Evolutionary conservation across 1,139 yeast species (phyloP), one percentile per base, ranked within the genome.

Genomic region (Geotrichum europaeum): DNA sequence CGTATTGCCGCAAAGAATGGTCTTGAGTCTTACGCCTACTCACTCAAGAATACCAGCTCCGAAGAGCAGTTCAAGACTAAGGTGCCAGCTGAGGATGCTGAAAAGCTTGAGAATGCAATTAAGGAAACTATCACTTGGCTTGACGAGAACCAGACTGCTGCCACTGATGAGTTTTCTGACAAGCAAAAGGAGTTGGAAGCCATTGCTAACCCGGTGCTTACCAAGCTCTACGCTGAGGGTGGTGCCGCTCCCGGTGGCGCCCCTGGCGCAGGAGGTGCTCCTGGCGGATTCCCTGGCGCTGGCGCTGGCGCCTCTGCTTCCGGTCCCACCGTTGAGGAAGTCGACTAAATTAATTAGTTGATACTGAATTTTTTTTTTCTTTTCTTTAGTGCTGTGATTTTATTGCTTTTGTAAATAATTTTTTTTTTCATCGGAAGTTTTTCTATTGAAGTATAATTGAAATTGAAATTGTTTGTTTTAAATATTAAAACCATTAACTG

Each of bases 131-230:
- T 89, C 73, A 81, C 84, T 68, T 89, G 96, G 96, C 85, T 89
- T 79, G 96, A 89, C 79, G 79, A 82, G 76, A 87, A 88, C 85
- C 88, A 85, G 76, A 84, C 96, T 71, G 96, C 94, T 72, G 78
- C 95, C 70, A 83, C 86, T 72, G 96, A 89, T 76, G 96, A 89
- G 82, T 89, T 77, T 79, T 80, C 84, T 73, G 95, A 87, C 81
- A 84, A 86, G 82, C 94, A 89, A 83, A 89, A 89, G 88, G 96
- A 89, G 80, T 87, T 89, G 76, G 96, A 89, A 83, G 88, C 85
- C 69, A 83, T 86, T 79, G 92, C 96, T 71, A 89, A 89, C 89
- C 96, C 96, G 78, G 86, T 89, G 82, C 85, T 89, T 88, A 81
- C 90, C 76, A 88, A 89, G 84, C 88, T 91, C 81, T 89, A 89